phyloP scores from a whole-genome alignment of 257 asterid species.

The Solanum medicagineum region DNA sequence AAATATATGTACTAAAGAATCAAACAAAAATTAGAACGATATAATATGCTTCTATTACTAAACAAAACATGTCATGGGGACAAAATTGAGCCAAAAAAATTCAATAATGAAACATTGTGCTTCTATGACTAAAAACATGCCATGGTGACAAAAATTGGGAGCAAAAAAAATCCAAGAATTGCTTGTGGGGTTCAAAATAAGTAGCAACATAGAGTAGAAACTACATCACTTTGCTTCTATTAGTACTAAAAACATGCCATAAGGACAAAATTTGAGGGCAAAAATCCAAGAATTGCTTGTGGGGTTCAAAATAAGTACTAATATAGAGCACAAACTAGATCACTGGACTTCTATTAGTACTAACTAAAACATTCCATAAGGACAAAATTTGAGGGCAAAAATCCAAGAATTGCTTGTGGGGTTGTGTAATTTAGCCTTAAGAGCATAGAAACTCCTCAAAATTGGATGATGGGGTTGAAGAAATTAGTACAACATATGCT shows the following conservation, averaged over 20 bases:
- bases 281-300: neutral
- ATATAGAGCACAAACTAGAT: neutral
- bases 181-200: neutral
- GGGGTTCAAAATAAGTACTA: neutral
- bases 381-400: neutral
- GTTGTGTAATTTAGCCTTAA: neutral
- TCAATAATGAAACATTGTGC: neutral
- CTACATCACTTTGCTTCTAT: neutral
- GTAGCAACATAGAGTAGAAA: neutral
- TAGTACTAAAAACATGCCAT: neutral
- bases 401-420: neutral
- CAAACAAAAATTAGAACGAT: neutral
- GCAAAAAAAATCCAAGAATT: neutral
- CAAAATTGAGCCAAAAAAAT: neutral
- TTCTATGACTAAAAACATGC: neutral
- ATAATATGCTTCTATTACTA: neutral
- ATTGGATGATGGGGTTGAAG: neutral
- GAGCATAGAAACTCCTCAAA: neutral
- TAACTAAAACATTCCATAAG: neutral
- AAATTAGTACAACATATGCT: neutral
- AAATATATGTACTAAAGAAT: neutral
- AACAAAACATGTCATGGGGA: neutral
- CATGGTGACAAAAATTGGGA: neutral
- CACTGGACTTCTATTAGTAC: neutral
- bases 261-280: neutral